phyloP scores from a whole-genome alignment of 2,329 filamentous ascomycete species.

The Phaeosphaeriaceae sp. region DNA sequence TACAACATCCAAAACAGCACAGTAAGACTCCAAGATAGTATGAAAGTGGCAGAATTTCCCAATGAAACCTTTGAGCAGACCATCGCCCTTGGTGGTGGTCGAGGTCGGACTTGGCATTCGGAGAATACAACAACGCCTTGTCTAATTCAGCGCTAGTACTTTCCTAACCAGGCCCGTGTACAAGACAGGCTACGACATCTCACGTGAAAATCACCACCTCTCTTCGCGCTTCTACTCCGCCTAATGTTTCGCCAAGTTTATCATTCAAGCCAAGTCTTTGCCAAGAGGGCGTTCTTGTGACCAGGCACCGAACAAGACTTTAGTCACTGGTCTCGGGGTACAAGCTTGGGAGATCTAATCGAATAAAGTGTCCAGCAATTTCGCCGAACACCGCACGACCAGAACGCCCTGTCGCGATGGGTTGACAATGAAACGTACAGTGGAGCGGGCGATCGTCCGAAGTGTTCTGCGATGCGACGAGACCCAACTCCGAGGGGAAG shows the following conservation, averaged over 20 bases:
- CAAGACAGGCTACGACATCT: background rate
- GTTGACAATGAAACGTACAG: background rate
- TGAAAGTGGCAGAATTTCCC: background rate
- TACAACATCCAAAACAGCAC: background rate
- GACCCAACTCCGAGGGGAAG: background rate
- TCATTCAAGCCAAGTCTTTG: background rate
- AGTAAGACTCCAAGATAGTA: too few relatives aligned
- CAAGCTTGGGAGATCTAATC: background rate
- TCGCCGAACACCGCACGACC: background rate
- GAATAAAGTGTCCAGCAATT: background rate
- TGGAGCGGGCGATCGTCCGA: background rate
- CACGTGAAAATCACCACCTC: background rate
- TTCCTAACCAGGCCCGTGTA: background rate
- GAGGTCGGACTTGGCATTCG: background rate
- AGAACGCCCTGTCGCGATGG: background rate
- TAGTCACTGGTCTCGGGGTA: background rate
- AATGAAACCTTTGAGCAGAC: background rate
- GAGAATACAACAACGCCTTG: background rate
- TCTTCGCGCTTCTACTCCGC: background rate
- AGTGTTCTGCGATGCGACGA: background rate
- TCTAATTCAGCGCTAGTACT: background rate
- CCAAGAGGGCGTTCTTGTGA: background rate
- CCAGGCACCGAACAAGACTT: background rate
- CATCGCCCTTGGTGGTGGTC: background rate
- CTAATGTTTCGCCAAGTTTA: background rate